A percentile compares a stretch with the other conserved stretches of the same genome.
Conservation (phyloP, 1,139 yeast genomes). For the Torulaspora pretoriensis region DNA sequence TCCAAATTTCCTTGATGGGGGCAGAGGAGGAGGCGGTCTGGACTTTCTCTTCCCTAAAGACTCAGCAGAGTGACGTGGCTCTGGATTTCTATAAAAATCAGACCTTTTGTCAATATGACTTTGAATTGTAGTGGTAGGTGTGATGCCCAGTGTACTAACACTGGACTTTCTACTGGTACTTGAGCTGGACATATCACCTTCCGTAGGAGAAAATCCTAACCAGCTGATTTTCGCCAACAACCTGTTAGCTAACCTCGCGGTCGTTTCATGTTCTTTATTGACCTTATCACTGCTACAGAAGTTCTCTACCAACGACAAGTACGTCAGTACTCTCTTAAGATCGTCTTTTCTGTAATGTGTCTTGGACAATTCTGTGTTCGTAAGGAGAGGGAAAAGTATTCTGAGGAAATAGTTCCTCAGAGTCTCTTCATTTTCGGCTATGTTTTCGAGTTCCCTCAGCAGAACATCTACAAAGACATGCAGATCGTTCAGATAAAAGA, state of each 20-base stretch:
- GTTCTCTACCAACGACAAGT: slow-evolving; percentile 40
- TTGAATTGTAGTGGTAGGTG: slow-evolving; percentile 10
- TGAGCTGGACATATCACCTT: slow-evolving; percentile 10
- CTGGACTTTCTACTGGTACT: slow-evolving; percentile 23
- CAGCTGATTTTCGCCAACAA: slow-evolving; percentile 55
- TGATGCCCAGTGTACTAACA: slow-evolving; percentile 13
- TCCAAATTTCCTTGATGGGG: slow-evolving; percentile 32
- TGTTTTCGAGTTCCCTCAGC: slow-evolving; percentile 69
- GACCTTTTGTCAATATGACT: slow-evolving; percentile 8
- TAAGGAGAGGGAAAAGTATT: slow-evolving; percentile 67
- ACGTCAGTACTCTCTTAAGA: slow-evolving; percentile 48
- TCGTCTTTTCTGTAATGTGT: slow-evolving; percentile 58
- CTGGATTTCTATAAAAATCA: slow-evolving; percentile 16
- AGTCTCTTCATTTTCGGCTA: slow-evolving; percentile 57
- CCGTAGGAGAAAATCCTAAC: slow-evolving; percentile 39
- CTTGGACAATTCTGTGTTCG: slow-evolving; percentile 58
- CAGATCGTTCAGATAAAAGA: slow-evolving; percentile 78
- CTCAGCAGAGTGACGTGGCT: slow-evolving; percentile 33
- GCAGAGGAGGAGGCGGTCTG: slow-evolving; percentile 37
- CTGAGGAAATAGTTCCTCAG: slow-evolving; percentile 72
- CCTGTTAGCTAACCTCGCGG: slow-evolving; percentile 56
- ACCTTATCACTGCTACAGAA: slow-evolving; percentile 31
- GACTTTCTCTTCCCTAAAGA: slow-evolving; percentile 34
- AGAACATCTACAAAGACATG: slow-evolving; percentile 83
- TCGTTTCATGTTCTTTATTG: slow-evolving; percentile 39